Base-by-base conservation (phyloP, 768 basidiomycete genomes). In the Daedaleopsis sinensis region DNA sequence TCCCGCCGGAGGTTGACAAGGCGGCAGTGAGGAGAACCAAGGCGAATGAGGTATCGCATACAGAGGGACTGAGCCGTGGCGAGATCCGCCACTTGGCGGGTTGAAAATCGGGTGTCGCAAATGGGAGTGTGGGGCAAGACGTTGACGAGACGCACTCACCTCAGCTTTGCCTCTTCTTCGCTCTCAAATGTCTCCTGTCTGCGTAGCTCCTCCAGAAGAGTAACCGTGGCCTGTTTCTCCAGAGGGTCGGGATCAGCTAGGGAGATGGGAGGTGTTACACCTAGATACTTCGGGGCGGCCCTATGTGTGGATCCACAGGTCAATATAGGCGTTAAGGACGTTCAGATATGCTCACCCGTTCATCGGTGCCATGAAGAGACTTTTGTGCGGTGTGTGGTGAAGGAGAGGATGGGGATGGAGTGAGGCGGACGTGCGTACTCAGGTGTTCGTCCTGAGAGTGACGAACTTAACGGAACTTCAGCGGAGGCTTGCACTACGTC, bases 181-280 rank as follows among this genome's bases (percentile, higher is more conserved):
- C 82, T 87, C 77, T 98, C 96, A 73, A 97, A 96, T 1, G 89
- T 90, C 57, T 90, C 89, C 70, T 96, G 89, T 50, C 84, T 78
- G 70, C 87, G 82, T 39, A 99, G 83, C 75, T 99, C 96, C 58
- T 93, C 88, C 90, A 98, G 90, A 53, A 99, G 79, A 5, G 91
- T 90, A 16, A 80, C 71, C 0, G 92, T 94, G n/a, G 94, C 89
- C 74, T 91, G 90, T 73, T 88, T 89, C 77, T 94, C 93, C 68
- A 88, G 82, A 63, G 87, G 82, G 49, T 75, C 91, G 21, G 93
- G 94, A 65, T 90, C 88, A n/a, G 74, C 75, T 24, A 82, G 83
- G 51, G 92, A 87, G 70, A 96, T 94, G 56, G 94, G 94, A 35
- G 89, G 88, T 15, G 92, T 94, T 38, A 94, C 92, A 63, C 92